Base-by-base conservation (phyloP, 1,284 basidiomycete genomes). In the Earliella scabrosa region DNA sequence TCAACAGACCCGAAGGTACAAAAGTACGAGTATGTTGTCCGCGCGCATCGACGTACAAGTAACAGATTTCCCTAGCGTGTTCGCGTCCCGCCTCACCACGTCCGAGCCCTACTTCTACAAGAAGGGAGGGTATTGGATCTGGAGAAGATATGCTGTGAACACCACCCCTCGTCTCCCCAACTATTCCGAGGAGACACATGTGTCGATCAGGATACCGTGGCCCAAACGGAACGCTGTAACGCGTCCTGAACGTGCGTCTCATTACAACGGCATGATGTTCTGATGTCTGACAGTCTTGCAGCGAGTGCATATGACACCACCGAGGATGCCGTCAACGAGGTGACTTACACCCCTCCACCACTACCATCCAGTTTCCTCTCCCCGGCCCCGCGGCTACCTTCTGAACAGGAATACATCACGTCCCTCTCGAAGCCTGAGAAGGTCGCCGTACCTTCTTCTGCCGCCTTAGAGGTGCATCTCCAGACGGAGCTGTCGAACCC, bases 401-500 rank as follows among this genome's bases (percentile, higher is more conserved):
- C 78, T 7, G 87, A 88, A 66, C 75, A 81, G 10, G 77, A 79
- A 27, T 90, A 85, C 71, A 78, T 90, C 50, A 78, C 76, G 26
- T 77, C 80, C 21, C 66, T 90, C 45, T 79, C 79, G 58, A 82
- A 82, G 59, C 79, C 81, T 13, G 65, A 66, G 62, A 76, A 70
- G 43, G 65, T 63, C 18, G 29, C 68, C 11, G 82, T 83, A 59
- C 79, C 80, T 45, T 73, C 78, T 9, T 79, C 82, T 14, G 74
- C 75, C 8, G 85, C 88, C 10, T 78, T 90, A 56, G 90, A 93
- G 68, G 67, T 81, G 16, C 82, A 85, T 66, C 70, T 93, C 52
- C 68, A 75, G 29, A 80, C 80, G 59, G 90, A 93, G 66, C 81
- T 93, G 38, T 79, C 88, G 23, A 92, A 92, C 70, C 90, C 89